These are phyloP conservation scores for Protomyces inouyei DNA, from an alignment of 1,139 yeast genomes.

Conservation along the genomic window DNA sequence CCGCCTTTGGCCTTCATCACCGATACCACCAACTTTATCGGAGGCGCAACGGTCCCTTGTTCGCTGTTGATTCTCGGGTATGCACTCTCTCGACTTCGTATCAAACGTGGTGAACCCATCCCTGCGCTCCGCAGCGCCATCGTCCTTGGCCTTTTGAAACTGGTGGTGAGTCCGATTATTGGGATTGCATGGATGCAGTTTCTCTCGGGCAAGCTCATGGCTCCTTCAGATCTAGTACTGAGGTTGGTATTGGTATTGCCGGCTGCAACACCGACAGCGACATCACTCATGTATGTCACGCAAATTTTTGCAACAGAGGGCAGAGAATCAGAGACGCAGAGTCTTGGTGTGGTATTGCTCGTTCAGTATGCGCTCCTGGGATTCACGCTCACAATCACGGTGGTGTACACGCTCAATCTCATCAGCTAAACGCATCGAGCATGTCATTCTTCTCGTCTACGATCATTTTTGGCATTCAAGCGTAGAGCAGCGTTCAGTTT, in stretches of 20 bases:
- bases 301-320: conserved; percentile 69
- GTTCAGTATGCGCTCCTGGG: conserved; percentile 60
- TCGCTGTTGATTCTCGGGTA: conserved; percentile 81
- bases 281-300: conserved; percentile 75
- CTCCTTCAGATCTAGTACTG: conserved; percentile 48
- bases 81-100: conserved; percentile 67
- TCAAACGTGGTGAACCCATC: conserved; percentile 44
- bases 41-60: conserved; percentile 82
- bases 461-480: too few species aligned
- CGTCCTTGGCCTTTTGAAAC: conserved; percentile 46
- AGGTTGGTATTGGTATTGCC: conserved; percentile 68
- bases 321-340: conserved; percentile 60
- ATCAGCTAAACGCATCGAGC: conserved; percentile 27
- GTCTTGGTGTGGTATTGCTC: conserved; percentile 67
- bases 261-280: conserved; percentile 81
- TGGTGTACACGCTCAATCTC: conserved; percentile 42
- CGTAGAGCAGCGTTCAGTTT: neutral
- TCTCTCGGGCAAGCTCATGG: conserved; percentile 37
- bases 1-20: conserved; percentile 82
- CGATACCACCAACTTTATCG: conserved; percentile 73
- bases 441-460: neutral
- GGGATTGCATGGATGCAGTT: conserved; percentile 56
- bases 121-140: conserved; percentile 63
- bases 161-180: conserved; percentile 56
- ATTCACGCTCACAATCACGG: conserved; percentile 53